These are phyloP conservation scores for Scalesia atractyloides DNA, from an alignment of 129 eudicot species.

Conservation along the genomic window DNA sequence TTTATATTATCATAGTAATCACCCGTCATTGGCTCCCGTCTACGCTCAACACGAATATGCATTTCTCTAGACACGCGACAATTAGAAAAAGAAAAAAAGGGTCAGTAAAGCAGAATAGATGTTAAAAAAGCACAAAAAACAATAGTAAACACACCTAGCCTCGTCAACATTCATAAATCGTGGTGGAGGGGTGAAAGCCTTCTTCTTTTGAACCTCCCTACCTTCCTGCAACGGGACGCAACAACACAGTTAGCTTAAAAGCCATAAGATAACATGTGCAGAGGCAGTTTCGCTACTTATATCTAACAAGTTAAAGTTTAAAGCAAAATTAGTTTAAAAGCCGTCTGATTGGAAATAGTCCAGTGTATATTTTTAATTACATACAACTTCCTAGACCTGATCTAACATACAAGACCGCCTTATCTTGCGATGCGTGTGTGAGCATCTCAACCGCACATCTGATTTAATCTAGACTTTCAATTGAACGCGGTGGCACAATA, in stretches of 20 bases:
- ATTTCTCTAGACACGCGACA: conserved; percentile 52
- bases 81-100: background rate
- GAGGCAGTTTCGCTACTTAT: background rate
- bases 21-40: conserved; percentile 75
- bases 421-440: too few relatives aligned
- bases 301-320: background rate
- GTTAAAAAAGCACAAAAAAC: background rate
- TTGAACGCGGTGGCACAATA: too few relatives aligned
- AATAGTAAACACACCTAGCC: conserved; percentile 57
- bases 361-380: background rate
- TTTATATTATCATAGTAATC: conserved; percentile 78
- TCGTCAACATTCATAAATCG: conserved; percentile 94
- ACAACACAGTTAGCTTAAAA: background rate
- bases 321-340: background rate
- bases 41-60: conserved; percentile 88
- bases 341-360: background rate
- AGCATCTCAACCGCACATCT: too few relatives aligned
- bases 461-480: too few relatives aligned
- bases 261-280: background rate
- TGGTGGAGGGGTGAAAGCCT: conserved; percentile 89
- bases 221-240: conserved; percentile 68
- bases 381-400: background rate
- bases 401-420: too few relatives aligned
- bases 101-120: background rate
- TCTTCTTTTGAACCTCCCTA: conserved; percentile 84